Base-by-base conservation (phyloP, 169 alveolate genomes). In the Eimeria praecox region DNA sequence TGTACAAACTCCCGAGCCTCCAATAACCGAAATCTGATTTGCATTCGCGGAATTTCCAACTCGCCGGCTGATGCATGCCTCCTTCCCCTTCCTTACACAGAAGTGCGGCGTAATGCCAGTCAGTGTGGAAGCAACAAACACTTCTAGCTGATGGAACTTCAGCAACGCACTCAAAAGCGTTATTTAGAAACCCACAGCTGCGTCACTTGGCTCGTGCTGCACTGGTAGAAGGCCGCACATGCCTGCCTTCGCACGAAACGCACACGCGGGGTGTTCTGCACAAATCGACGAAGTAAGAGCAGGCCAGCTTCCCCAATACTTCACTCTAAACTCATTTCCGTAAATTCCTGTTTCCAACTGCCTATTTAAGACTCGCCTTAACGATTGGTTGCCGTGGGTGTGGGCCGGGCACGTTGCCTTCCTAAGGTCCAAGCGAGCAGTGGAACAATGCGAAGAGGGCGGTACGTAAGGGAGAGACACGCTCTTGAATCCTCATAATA, bases 401-500 rank as follows among this genome's bases (percentile, higher is more conserved):
- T 40, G 62, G 62, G 62, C 22, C 86, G 86, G 86, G 86, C 86
- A 44, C 86, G 59, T 20, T 40, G 86, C 86, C 86, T 40, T 27
- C 44, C 20, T 40, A 38, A 75, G 86, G 52, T 59, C 56, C 9
- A 5, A 40, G 62, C 52, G 86, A 42, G 86, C 86, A 75, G 56
- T 44, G 62, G 86, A 75, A 75, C 54, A 59, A 33, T 40, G 35
- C 35, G 62, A 75, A 27, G 38, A 40, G 86, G 30, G 30, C 5
- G 52, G 73, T 9, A 82, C 49, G 90, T 82, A 30, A n/a, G 62
- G 71, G 82, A 86, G 92, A 54, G 92, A 86, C 92, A 86, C 77
- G 92, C 62, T 33, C 78, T 38, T 59, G 44, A 56, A 86, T 35
- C 46, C 78, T 30, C 80, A 35, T 16, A 35, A 16, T 38, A 33